phyloP scores from a whole-genome alignment of 2,329 filamentous ascomycete species.

The Juglanconis juglandina region DNA sequence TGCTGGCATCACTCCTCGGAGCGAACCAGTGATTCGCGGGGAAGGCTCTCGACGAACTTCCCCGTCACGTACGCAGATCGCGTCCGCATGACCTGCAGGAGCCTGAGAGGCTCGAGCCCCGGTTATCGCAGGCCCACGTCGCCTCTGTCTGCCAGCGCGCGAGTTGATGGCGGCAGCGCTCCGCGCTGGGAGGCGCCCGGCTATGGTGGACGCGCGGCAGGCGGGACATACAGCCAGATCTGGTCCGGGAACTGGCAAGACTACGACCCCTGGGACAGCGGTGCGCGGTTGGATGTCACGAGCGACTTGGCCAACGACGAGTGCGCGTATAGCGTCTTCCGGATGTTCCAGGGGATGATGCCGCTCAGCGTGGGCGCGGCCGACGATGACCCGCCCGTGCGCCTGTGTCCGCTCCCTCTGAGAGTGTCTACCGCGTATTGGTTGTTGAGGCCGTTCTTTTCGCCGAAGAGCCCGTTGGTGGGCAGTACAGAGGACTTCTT shows the following conservation, averaged over 20 bases:
- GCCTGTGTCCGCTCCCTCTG: slow-evolving; percentile 67
- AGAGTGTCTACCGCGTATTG: slow-evolving; percentile 73
- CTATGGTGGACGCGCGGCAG: slow-evolving; percentile 45
- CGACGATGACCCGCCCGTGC: slow-evolving; percentile 63
- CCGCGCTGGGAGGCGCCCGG: slow-evolving; percentile 65
- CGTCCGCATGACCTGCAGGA: slow-evolving; percentile 42
- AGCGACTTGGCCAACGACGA: slow-evolving; percentile 71
- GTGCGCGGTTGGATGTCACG: slow-evolving; percentile 58
- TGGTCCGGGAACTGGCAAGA: slow-evolving; percentile 69
- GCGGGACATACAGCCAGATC: slow-evolving; percentile 61
- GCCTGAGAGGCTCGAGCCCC: slow-evolving; percentile 40
- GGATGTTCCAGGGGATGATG: slow-evolving; percentile 78
- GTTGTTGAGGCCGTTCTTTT: slow-evolving; percentile 69
- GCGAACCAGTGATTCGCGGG: slow-evolving; percentile 38
- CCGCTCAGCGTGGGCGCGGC: slow-evolving; percentile 63
- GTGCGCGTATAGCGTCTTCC: slow-evolving; percentile 69
- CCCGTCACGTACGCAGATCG: slow-evolving; percentile 61
- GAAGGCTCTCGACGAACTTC: slow-evolving; percentile 35
- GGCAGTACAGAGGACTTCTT: slow-evolving; percentile 5
- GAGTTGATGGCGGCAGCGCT: slow-evolving; percentile 62
- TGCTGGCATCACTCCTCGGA: slow-evolving; percentile 44
- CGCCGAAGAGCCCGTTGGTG: slow-evolving; percentile 2
- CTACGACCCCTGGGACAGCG: slow-evolving; percentile 72
- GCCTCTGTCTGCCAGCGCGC: slow-evolving; percentile 43
- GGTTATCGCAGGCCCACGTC: slow-evolving; percentile 23